Evolutionary conservation across 2,329 filamentous ascomycete species (phyloP).

Genomic region (Dissoconium aciculare): DNA sequence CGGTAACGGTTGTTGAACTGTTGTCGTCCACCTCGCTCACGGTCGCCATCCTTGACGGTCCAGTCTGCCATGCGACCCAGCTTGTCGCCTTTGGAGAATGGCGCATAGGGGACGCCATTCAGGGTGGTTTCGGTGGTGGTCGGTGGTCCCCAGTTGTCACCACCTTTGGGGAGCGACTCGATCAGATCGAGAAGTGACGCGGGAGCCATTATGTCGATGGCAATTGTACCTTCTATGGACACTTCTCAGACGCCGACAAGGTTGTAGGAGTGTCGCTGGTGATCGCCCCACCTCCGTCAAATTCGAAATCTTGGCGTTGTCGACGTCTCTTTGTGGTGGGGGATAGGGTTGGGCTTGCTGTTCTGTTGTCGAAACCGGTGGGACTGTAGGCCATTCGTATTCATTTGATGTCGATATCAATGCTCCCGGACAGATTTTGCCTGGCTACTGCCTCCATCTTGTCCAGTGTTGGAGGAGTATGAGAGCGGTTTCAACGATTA

Average conservation of each 20-base stretch:
- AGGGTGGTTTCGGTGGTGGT: constrained; percentile 74
- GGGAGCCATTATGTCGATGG: constrained; percentile 28
- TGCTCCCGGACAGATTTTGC: too few species aligned
- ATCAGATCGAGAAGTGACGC: constrained; percentile 35
- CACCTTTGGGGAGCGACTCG: constrained; percentile 29
- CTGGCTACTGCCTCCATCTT: too few species aligned
- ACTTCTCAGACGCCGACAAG: constrained; percentile 1
- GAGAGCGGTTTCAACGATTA: too few species aligned
- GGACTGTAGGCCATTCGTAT: too few species aligned
- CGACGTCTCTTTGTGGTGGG: neutral
- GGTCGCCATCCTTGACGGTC: constrained; percentile 74
- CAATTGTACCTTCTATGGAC: too few species aligned
- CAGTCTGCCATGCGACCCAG: constrained; percentile 98
- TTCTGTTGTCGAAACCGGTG: too few species aligned
- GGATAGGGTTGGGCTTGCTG: too few species aligned
- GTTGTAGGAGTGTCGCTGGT: neutral
- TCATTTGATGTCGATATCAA: too few species aligned
- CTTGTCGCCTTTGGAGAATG: constrained; percentile 98
- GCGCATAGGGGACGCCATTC: constrained; percentile 90
- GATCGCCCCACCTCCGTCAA: neutral
- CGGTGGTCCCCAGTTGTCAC: constrained; percentile 61
- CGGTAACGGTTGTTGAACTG: constrained; percentile 89
- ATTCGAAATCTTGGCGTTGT: neutral
- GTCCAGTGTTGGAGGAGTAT: too few species aligned
- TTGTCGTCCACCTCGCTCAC: constrained; percentile 64